Conservation (phyloP, 2,329 filamentous ascomycete genomes). For the Stromatinia cepivora region DNA sequence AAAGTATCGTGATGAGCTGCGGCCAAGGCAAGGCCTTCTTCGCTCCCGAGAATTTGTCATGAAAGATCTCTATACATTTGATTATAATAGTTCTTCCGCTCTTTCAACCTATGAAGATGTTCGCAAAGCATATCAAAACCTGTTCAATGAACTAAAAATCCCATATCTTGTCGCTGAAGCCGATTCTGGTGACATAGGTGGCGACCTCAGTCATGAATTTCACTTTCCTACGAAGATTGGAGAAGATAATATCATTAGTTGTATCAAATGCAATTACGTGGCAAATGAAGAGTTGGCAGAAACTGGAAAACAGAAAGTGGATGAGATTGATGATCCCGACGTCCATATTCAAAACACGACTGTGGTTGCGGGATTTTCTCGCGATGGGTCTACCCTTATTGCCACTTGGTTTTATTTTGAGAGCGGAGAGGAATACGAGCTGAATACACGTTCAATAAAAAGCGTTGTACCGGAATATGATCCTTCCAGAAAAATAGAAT, state of each 20-base stretch:
- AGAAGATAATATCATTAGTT: conserved; percentile 82
- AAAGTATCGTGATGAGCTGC: conserved; percentile 91
- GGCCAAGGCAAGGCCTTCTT: conserved; percentile 84
- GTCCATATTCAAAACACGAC: conserved; percentile 48
- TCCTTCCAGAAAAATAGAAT: conserved; percentile 48
- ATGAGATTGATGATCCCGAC: not conserved
- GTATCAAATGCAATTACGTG: conserved; percentile 69
- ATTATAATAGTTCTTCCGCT: conserved; percentile 65
- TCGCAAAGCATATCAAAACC: conserved; percentile 67
- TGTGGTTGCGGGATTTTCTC: conserved; percentile 55
- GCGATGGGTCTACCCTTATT: conserved; percentile 66
- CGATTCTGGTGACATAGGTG: conserved; percentile 95
- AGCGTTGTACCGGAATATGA: conserved; percentile 67
- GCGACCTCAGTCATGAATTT: conserved; percentile 90
- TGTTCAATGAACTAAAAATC: conserved; percentile 81
- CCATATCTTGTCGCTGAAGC: conserved; percentile 84
- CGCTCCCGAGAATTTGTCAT: conserved; percentile 91
- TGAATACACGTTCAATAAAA: conserved; percentile 67
- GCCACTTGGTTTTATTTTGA: conserved; percentile 56
- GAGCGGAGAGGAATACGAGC: conserved; percentile 39
- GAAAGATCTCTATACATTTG: conserved; percentile 98
- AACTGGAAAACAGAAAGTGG: conserved; percentile 18
- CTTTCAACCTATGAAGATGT: conserved; percentile 79
- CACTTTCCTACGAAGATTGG: conserved; percentile 78
- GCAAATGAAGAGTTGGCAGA: conserved; percentile 85